Percentiles rank a stretch among this genome's conserved stretches.
These are phyloP conservation scores for Ascochyta clinopodiicola DNA, from an alignment of 2,329 filamentous ascomycete species.

Conservation along the genomic window DNA sequence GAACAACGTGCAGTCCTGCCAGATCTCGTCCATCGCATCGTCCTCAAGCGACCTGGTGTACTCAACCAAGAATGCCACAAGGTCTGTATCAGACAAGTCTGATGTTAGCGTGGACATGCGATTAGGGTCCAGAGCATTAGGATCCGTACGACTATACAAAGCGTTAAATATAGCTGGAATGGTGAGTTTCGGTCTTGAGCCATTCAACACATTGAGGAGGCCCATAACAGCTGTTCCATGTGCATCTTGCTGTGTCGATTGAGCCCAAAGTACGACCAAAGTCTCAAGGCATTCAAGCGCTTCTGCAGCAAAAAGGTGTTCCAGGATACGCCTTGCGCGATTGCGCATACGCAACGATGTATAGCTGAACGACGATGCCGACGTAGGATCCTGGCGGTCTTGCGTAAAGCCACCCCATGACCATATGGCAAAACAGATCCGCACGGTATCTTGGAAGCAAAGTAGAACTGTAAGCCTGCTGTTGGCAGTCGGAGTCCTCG, in stretches of 20 bases:
- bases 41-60: conserved; percentile 92
- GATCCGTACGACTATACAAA: conserved; percentile 93
- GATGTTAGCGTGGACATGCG: conserved; percentile 90
- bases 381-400: conserved; percentile 69
- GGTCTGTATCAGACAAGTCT: conserved; percentile 79
- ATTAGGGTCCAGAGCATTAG: conserved; percentile 75
- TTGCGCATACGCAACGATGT: conserved; percentile 92
- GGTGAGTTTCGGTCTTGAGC: conserved; percentile 86
- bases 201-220: conserved; percentile 87
- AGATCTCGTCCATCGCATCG: conserved; percentile 97
- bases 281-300: conserved; percentile 93
- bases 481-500: conserved; percentile 87
- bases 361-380: conserved; percentile 83
- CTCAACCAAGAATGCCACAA: conserved; percentile 87
- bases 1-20: conserved; percentile 92
- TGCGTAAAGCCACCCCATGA: conserved; percentile 79
- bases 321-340: conserved; percentile 82
- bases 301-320: conserved; percentile 92
- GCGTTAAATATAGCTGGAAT: conserved; percentile 95
- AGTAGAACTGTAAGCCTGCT: conserved; percentile 90
- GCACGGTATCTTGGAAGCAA: conserved; percentile 95
- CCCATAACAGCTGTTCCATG: conserved; percentile 75
- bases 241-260: conserved; percentile 55
- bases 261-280: conserved; percentile 82
- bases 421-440: conserved; percentile 93